Evolutionary conservation across 371 early-diverging fungal species (phyloP).

Genomic region (Zychaea mexicana): DNA sequence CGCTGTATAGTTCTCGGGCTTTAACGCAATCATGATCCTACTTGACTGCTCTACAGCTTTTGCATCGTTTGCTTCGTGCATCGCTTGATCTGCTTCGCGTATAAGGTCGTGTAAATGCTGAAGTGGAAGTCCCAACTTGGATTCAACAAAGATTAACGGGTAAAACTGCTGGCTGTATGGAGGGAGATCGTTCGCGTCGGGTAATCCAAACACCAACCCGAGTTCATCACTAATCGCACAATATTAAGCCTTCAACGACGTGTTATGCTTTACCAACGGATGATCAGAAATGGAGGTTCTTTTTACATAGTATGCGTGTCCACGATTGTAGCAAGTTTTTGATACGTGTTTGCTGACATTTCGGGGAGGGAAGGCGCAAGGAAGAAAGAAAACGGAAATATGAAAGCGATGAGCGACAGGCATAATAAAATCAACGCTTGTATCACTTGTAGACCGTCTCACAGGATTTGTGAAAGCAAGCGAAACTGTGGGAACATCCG

Average conservation of each 20-base stretch:
- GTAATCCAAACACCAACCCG: constrained; percentile 27
- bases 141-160: constrained; percentile 35
- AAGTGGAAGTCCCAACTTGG: constrained; percentile 37
- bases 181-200: constrained; percentile 25
- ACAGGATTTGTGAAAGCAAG: no score
- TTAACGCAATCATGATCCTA: constrained; percentile 44
- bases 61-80: not conserved
- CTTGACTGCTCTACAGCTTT: constrained; percentile 25
- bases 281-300: no score
- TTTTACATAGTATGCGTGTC: not conserved
- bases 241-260: not conserved
- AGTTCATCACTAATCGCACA: constrained; percentile 34
- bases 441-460: no score
- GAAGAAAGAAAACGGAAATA: no score
- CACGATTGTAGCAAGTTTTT: not conserved
- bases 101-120: constrained; percentile 13
- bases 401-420: no score
- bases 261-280: no score
- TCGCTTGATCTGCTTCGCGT: constrained; percentile 23
- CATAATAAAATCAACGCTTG: no score
- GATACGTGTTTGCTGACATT: no score
- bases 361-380: no score
- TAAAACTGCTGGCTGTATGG: constrained; percentile 21
- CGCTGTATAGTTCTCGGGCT: constrained; percentile 61
- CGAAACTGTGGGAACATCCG: no score